phyloP scores from a whole-genome alignment of 2,329 filamentous ascomycete species.

The Xylaria sp. region DNA sequence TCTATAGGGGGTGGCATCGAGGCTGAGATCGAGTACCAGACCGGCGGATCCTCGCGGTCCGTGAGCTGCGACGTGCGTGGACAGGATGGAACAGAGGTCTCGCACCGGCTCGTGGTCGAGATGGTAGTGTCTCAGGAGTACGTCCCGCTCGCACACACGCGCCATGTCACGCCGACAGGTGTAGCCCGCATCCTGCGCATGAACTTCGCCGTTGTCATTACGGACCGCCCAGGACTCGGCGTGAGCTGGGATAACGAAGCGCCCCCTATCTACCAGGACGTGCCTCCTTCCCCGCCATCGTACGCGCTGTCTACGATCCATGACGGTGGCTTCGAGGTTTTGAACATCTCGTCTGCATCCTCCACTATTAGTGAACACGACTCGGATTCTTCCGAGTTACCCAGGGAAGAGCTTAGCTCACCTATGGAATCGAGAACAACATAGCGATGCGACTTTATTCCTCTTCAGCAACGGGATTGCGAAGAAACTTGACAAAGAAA shows the following conservation, averaged over 20 bases:
- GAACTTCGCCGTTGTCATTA: slow-evolving; percentile 86
- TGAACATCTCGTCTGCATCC: slow-evolving; percentile 19
- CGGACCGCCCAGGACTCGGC: slow-evolving; percentile 84
- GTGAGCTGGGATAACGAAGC: slow-evolving; percentile 98
- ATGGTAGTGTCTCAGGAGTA: slow-evolving; percentile 95
- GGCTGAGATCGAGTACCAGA: slow-evolving; percentile 83
- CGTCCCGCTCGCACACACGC: slow-evolving; percentile 73
- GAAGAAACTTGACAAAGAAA: background rate
- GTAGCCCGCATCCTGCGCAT: slow-evolving; percentile 91
- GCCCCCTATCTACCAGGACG: slow-evolving; percentile 92
- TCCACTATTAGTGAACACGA: slow-evolving; percentile 5
- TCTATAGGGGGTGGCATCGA: slow-evolving; percentile 70
- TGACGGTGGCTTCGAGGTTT: slow-evolving; percentile 33
- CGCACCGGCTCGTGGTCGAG: slow-evolving; percentile 89
- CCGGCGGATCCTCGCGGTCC: slow-evolving; percentile 66
- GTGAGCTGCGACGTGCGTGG: slow-evolving; percentile 79
- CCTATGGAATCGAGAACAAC: background rate
- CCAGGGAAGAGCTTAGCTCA: background rate
- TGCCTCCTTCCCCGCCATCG: slow-evolving; percentile 82
- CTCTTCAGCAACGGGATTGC: background rate
- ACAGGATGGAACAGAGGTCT: slow-evolving; percentile 78
- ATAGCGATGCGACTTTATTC: background rate
- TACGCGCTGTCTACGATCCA: slow-evolving; percentile 27
- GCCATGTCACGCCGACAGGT: slow-evolving; percentile 83
- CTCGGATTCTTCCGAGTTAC: slow-evolving; percentile 20